Evolutionary conservation across 176 grass and related monocot species (phyloP), one percentile per base, ranked within the genome.

Genomic region (Bolboschoenus planiculmis): DNA sequence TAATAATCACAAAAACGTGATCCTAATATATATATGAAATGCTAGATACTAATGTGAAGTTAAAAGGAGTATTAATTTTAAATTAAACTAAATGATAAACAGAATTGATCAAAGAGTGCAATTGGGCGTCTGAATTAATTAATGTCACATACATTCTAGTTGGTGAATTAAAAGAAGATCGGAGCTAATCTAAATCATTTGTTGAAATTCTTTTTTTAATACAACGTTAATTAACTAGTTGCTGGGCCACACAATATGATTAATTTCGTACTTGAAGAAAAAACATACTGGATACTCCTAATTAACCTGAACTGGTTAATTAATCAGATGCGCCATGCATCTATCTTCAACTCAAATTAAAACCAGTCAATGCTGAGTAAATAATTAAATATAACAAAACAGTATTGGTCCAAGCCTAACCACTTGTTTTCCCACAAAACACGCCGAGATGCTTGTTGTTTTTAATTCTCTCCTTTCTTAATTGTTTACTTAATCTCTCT

Each of bases 371-470:
- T 14, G 13, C 7, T 42, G 30, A 81, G 34, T 61, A 60, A 60
- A 14, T 60, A 43, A 64, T 60, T n/a, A 15, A 54, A 55, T 55
- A 55, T 21, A 40, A 78, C 37, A n/a, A n/a, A 81, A 81, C 55
- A 14, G 23, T 26, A 79, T 79, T 36, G 78, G 61, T 64, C 61
- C 51, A 53, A 61, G 6, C 30, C 39, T 44, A 39, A 39, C 27
- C 10, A 59, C 26, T 81, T 60, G n/a, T 35, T 58, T 81, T 61
- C 5, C 78, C 78, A 81, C 78, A 81, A 81, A 59, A 40, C 31
- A 37, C 55, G 78, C 31, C 78, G 33, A 81, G 78, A 81, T 81
- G 26, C 20, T 56, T 43, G 55, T 10, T 61, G 26, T 29, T 14
- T 59, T 36, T 61, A 10, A 40, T 20, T 42, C 36, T 71, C 37